Evolutionary conservation across 192 early-diverging fungal genomes (phyloP).

Genomic region (Haplosporangium gracile): DNA sequence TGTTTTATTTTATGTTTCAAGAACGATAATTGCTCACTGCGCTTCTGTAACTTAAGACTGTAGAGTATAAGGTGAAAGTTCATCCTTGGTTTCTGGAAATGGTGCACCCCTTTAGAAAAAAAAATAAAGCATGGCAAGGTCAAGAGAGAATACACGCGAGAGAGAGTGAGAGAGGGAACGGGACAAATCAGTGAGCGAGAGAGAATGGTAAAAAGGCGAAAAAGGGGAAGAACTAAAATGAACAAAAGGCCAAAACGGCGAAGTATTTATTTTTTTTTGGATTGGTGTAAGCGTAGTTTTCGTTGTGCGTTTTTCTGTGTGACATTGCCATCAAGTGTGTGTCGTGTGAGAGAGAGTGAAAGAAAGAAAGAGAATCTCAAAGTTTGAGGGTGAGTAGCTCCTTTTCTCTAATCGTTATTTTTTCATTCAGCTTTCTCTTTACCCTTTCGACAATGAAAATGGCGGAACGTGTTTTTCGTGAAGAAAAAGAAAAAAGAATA

Average conservation of each 20-base stretch:
- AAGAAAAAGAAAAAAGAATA: no score
- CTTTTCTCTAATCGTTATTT: neutral
- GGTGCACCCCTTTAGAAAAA: neutral
- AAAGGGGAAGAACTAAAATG: neutral
- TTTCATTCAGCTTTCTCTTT: neutral
- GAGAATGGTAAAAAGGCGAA: neutral
- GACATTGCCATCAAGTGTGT: neutral
- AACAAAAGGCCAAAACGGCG: conserved; percentile 10
- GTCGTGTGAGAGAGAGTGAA: neutral
- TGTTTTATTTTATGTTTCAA: neutral
- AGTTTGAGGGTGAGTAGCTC: neutral
- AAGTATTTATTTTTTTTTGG: neutral
- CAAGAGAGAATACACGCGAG: neutral
- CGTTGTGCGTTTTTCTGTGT: neutral
- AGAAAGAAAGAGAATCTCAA: neutral
- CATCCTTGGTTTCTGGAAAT: neutral
- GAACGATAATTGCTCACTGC: neutral
- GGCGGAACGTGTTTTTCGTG: neutral
- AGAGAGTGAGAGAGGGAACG: neutral
- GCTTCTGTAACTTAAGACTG: no score
- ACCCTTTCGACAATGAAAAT: neutral
- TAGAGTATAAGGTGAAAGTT: neutral
- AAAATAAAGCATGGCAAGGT: neutral
- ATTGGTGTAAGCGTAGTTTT: neutral
- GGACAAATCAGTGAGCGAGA: neutral